These are phyloP conservation scores for Didymella arachidicola DNA, from an alignment of 2,329 filamentous ascomycete species.

Conservation along the genomic window DNA sequence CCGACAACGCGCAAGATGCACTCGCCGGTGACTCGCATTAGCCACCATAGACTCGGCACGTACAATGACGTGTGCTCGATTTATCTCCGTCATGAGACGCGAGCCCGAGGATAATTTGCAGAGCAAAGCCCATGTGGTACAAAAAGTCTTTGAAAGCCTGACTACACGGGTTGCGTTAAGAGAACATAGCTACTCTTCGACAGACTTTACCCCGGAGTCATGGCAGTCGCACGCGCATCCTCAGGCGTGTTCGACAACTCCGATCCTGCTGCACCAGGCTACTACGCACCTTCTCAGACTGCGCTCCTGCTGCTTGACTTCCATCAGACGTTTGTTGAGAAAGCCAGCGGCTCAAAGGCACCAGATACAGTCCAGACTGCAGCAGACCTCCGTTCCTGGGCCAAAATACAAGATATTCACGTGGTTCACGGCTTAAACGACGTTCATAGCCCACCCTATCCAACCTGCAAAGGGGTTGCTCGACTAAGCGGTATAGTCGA, in stretches of 20 bases:
- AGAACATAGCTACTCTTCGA: neutral
- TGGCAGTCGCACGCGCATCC: neutral
- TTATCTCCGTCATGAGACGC: neutral
- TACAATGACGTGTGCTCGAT: neutral
- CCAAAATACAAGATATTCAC: neutral
- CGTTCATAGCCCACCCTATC: neutral
- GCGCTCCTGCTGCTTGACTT: conserved; percentile 3
- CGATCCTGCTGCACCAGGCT: neutral
- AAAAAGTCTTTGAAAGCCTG: neutral
- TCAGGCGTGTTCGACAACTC: neutral
- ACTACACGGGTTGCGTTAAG: neutral
- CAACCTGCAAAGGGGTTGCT: neutral
- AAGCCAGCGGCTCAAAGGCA: neutral
- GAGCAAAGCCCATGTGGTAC: neutral
- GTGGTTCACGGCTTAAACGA: neutral
- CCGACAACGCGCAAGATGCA: no score
- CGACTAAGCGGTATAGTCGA: neutral
- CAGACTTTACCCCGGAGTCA: neutral
- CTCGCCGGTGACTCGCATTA: neutral
- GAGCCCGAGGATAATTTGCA: neutral
- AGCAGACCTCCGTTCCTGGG: neutral
- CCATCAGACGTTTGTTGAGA: neutral
- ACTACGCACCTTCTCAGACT: neutral
- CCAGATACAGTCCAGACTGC: neutral
- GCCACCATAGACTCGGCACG: neutral